phyloP scores from a whole-genome alignment of 257 asterid species.

The Lantana camara region DNA sequence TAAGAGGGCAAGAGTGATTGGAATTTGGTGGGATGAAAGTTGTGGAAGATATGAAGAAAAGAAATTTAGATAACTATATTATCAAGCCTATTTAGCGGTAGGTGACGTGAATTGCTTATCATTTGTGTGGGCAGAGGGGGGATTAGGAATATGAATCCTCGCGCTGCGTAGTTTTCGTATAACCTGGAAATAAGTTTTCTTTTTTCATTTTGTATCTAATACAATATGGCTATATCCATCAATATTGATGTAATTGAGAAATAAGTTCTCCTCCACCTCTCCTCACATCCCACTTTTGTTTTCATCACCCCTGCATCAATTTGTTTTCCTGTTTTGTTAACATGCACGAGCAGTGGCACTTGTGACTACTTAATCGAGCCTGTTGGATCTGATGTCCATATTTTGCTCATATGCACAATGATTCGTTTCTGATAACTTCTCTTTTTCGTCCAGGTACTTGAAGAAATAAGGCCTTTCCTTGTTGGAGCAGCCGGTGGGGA shows the following conservation, averaged over 20 bases:
- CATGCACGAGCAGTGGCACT: not conserved
- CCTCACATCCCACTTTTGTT: too few species aligned
- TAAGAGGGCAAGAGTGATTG: too few species aligned
- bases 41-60: too few species aligned
- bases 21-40: too few species aligned
- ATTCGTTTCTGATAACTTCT: not conserved
- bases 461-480: conserved; percentile 89
- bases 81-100: too few species aligned
- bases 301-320: not conserved
- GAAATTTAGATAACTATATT: too few species aligned
- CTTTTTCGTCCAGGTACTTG: conserved; percentile 62
- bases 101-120: too few species aligned
- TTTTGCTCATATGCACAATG: not conserved
- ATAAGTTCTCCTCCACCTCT: not conserved
- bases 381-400: conserved; percentile 7
- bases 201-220: too few species aligned
- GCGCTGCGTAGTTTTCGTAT: not conserved
- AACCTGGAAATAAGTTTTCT: not conserved
- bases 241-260: too few species aligned
- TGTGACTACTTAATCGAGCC: not conserved
- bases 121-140: too few species aligned
- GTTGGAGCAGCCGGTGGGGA: conserved; percentile 96
- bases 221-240: too few species aligned
- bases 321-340: not conserved
- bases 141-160: not conserved